phyloP scores from a whole-genome alignment of 1,284 basidiomycete species.

The Thelephora terrestris region DNA sequence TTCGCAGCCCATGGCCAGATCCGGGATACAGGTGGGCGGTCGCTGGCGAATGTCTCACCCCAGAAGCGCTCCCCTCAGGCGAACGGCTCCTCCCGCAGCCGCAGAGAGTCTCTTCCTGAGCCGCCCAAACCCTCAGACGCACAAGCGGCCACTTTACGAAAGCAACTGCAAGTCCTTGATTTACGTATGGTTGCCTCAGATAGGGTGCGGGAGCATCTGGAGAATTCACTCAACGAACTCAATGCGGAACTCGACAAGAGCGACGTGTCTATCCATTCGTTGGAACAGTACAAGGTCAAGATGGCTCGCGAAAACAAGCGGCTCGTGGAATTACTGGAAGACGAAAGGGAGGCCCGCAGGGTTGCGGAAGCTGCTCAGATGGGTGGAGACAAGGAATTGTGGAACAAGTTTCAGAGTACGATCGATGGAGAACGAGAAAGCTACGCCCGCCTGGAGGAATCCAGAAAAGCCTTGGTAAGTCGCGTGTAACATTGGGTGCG shows the following conservation, averaged over 20 bases:
- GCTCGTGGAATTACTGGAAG: constrained; percentile 45
- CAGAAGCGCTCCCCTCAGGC: constrained; percentile 29
- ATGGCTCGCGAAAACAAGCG: constrained; percentile 51
- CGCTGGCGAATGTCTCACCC: constrained; percentile 33
- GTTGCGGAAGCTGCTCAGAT: constrained; percentile 50
- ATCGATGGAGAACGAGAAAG: constrained; percentile 52
- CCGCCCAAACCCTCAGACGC: constrained; percentile 34
- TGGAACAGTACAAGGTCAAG: constrained; percentile 47
- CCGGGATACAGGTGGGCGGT: constrained; percentile 20
- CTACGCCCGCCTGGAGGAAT: constrained; percentile 56
- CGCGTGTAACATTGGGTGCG: neutral
- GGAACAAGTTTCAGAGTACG: constrained; percentile 57
- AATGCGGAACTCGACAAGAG: constrained; percentile 54
- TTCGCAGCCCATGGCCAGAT: constrained; percentile 27
- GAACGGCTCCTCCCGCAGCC: constrained; percentile 26
- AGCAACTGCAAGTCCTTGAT: constrained; percentile 60
- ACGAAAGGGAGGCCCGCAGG: constrained; percentile 56
- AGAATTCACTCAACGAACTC: constrained; percentile 51
- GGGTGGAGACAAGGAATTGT: constrained; percentile 58
- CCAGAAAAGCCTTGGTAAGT: constrained; percentile 59
- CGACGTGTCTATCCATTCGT: constrained; percentile 55
- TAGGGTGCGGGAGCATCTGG: constrained; percentile 57
- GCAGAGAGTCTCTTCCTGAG: constrained; percentile 26
- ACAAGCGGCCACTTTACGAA: constrained; percentile 42
- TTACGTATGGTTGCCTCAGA: constrained; percentile 61